Percentiles rank a stretch among this genome's conserved stretches.
Conservation (phyloP, 345 rosid genomes). For the Garcia nutans region DNA sequence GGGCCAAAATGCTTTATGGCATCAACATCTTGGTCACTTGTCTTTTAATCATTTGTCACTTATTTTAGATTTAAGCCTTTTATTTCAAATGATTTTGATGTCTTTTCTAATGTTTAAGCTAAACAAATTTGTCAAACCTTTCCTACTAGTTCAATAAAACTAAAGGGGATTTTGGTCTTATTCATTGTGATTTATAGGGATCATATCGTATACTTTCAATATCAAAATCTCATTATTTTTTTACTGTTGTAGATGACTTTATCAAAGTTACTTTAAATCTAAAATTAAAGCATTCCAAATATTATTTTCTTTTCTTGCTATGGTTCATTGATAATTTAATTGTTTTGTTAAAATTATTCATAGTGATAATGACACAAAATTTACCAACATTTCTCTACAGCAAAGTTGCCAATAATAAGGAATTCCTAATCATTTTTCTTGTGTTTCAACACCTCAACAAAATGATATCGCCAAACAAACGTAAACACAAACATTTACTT, state of each 20-base stretch:
- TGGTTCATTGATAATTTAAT: too few relatives aligned
- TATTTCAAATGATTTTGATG: background rate
- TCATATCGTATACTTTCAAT: background rate
- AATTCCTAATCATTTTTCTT: too few relatives aligned
- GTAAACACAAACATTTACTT: too few relatives aligned
- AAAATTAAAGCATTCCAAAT: background rate
- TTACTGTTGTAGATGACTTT: background rate
- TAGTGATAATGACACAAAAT: too few relatives aligned
- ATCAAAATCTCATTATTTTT: background rate
- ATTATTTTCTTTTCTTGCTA: too few relatives aligned
- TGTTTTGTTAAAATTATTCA: too few relatives aligned
- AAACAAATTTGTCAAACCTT: background rate
- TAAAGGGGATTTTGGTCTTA: background rate
- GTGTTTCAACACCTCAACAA: too few relatives aligned
- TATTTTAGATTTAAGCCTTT: too few relatives aligned
- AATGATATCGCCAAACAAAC: too few relatives aligned
- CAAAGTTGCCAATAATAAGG: too few relatives aligned
- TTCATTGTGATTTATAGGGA: slow-evolving; percentile 7
- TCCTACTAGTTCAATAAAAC: background rate
- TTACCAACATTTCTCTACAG: too few relatives aligned
- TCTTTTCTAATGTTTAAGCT: background rate
- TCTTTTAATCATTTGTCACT: background rate
- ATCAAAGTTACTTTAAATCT: background rate
- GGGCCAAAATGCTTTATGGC: background rate
- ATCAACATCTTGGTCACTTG: background rate